These are phyloP conservation scores for Pseudogymnoascus sp. DNA, from an alignment of 2,329 filamentous ascomycete genomes.

Conservation along the genomic window DNA sequence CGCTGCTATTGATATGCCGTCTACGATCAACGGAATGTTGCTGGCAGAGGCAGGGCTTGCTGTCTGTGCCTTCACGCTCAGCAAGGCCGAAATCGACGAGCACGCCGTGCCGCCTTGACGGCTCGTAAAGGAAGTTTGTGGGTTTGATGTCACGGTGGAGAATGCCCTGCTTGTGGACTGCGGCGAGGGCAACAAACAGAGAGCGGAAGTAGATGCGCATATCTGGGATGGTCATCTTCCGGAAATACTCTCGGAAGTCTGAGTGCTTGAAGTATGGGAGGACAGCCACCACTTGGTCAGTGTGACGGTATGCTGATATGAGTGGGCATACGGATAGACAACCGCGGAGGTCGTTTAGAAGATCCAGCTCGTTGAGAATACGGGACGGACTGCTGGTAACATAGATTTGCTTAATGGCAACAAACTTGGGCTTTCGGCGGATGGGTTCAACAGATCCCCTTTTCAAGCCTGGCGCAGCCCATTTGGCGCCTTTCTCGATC, in stretches of 20 bases:
- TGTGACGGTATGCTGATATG: constrained; percentile 91
- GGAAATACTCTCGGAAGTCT: constrained; percentile 92
- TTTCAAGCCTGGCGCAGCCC: constrained; percentile 60
- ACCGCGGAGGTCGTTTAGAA: constrained; percentile 77
- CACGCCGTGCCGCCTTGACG: constrained; percentile 69
- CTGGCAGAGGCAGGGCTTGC: constrained; percentile 74
- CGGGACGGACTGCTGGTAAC: constrained; percentile 90
- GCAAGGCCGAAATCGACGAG: constrained; percentile 99
- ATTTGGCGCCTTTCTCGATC: constrained; percentile 54
- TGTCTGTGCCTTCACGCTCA: constrained; percentile 70
- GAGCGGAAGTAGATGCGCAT: constrained; percentile 85
- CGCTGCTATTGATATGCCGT: constrained; percentile 48
- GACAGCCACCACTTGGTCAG: constrained; percentile 91
- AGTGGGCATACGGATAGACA: constrained; percentile 85
- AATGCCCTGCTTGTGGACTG: constrained; percentile 76
- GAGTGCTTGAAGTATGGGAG: constrained; percentile 92
- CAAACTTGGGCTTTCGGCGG: constrained; percentile 59
- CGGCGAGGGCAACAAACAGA: constrained; percentile 74
- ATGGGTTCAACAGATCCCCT: constrained; percentile 31
- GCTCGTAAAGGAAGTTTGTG: constrained; percentile 94
- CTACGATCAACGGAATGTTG: constrained; percentile 55
- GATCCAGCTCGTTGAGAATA: constrained; percentile 92
- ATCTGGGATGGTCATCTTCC: constrained; percentile 75
- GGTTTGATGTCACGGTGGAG: constrained; percentile 95
- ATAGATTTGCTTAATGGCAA: constrained; percentile 99